phyloP scores from a whole-genome alignment of 768 basidiomycete genomes.

The Galerina marginata region DNA sequence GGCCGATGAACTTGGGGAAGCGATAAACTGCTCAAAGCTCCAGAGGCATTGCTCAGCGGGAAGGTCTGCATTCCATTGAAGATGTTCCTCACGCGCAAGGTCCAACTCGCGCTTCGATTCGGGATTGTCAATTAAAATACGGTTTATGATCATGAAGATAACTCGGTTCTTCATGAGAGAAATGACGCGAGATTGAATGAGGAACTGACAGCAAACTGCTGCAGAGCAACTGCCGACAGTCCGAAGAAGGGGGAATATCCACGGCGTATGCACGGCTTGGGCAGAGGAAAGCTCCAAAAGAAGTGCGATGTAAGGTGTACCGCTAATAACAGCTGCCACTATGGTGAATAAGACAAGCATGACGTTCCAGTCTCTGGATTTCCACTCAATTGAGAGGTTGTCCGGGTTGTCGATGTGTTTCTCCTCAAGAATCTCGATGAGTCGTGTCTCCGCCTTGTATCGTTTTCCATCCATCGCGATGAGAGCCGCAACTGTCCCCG shows the following conservation, averaged over 20 bases:
- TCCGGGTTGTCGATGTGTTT: conserved; percentile 2
- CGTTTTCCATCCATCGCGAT: neutral
- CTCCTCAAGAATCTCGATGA: neutral
- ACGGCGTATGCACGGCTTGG: neutral
- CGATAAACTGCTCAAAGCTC: neutral
- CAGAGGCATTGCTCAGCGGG: neutral
- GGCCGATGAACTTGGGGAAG: neutral
- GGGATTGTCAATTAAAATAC: neutral
- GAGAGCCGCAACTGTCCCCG: neutral
- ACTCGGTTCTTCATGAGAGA: neutral
- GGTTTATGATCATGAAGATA: conserved; percentile 1
- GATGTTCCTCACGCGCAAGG: neutral
- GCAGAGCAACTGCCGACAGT: neutral
- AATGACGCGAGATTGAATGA: conserved; percentile 1
- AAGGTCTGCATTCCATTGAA: neutral
- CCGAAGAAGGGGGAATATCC: conserved; percentile 2
- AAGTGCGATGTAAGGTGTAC: neutral
- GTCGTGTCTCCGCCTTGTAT: neutral
- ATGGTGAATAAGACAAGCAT: neutral
- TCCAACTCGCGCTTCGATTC: neutral
- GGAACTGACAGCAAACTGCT: neutral
- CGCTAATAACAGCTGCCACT: neutral
- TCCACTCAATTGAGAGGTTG: neutral
- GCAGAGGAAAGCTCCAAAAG: neutral
- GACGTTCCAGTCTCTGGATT: conserved; percentile 2